Conservation (phyloP, 2,329 filamentous ascomycete genomes). For the Phaeophleospora eucalypticola region DNA sequence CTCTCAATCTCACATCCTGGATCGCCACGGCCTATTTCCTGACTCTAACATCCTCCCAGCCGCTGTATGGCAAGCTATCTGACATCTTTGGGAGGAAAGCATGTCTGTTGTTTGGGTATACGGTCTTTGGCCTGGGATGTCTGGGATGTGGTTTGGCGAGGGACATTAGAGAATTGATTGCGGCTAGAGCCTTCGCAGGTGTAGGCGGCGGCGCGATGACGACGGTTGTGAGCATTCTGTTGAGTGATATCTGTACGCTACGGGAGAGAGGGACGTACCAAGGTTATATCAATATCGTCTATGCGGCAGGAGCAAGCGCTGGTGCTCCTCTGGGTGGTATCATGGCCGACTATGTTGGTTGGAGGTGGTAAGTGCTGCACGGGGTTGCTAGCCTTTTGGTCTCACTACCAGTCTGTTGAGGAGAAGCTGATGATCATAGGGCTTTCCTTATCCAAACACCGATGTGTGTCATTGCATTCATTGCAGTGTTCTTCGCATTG, state of each 20-base stretch:
- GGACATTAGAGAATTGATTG: slow-evolving; percentile 62
- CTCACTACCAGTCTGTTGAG: too few species aligned
- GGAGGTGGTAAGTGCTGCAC: not conserved
- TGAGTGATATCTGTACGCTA: slow-evolving; percentile 68
- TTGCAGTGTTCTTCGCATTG: slow-evolving; percentile 60
- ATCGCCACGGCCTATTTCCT: slow-evolving; percentile 70
- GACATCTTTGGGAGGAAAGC: slow-evolving; percentile 68
- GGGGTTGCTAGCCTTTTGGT: too few species aligned
- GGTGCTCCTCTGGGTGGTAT: slow-evolving; percentile 69
- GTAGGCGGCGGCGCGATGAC: slow-evolving; percentile 71
- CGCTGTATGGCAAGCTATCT: slow-evolving; percentile 66
- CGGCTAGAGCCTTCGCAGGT: slow-evolving; percentile 59
- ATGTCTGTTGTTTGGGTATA: slow-evolving; percentile 61
- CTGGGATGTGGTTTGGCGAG: slow-evolving; percentile 59
- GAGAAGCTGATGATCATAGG: slow-evolving; percentile 60
- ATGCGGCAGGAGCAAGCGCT: slow-evolving; percentile 61
- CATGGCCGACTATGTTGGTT: not conserved
- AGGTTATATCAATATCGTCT: slow-evolving; percentile 69
- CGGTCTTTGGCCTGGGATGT: slow-evolving; percentile 62
- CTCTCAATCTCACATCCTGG: slow-evolving; percentile 71
- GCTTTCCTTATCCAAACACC: slow-evolving; percentile 69
- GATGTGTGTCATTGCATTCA: slow-evolving; percentile 61
- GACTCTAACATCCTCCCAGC: slow-evolving; percentile 70
- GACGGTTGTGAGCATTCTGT: slow-evolving; percentile 63
- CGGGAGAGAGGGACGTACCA: slow-evolving; percentile 70